Base-by-base conservation (phyloP, 2,329 filamentous ascomycete species). In the Colletotrichum theobromicola region DNA sequence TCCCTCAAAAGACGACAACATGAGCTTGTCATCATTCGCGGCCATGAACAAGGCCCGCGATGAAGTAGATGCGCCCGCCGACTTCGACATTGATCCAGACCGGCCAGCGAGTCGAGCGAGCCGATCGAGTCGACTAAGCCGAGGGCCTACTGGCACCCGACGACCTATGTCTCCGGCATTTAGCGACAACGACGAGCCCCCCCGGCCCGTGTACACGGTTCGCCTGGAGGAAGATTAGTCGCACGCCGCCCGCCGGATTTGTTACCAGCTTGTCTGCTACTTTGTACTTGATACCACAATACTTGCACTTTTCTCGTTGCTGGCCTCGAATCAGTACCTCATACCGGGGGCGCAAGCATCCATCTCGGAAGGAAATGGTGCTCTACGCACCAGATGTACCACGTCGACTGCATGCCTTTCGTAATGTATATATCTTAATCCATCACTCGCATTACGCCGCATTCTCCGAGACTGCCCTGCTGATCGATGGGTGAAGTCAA, bases 1-100 rank as follows among this genome's bases (percentile, higher is more conserved):
- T 18, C 67, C 63, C 7, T 35, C 61, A 2, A 30, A 75, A 15
- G 74, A 76, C 7, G 79, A 79, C 15, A 69, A 70, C 10, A 73
- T 77, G 75, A 78, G 76, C 32, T 57, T 78, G 21, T 60, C 74
- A 12, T 75, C 76, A 18, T 79, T 78, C 15, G 76, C 75, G 13
- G 70, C 65, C 10, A 73, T 69, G 65, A 75, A 74, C 32, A 64
- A 50, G n/a, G 63, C 67, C 7, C 74, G 30, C 9, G 70, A 76
- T 12, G 74, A 64, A 16, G 46, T 42, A 32, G 69, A 75, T 13
- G 28, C 62, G 13, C 53, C 26, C 7, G 57, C 10, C 13, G 72
- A 63, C 21, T 57, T 63, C 35, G 57, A 58, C 12, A 24, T 64
- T 7, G 62, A 75, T 7, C 18, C 46, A 9, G 72, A 63, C 7